Conservation (phyloP, 139 green algal species). For the Chlamydomonas schloesseri region DNA sequence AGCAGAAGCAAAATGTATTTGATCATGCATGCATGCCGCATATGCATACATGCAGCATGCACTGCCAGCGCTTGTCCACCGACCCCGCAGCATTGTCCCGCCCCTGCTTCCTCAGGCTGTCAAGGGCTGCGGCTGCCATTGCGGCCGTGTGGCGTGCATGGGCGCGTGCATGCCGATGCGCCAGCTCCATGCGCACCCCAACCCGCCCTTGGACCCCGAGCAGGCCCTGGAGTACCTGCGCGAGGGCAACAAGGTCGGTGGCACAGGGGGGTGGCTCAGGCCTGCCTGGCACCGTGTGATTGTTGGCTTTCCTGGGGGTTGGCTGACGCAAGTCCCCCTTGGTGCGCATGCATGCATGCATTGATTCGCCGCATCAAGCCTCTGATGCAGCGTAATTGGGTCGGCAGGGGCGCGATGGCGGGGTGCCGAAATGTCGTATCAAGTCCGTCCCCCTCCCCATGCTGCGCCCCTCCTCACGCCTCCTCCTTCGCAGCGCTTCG, state of each 20-base stretch:
- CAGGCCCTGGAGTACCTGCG: slow-evolving; percentile 7
- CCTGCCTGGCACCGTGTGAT: background rate
- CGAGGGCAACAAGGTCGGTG: slow-evolving; percentile 3
- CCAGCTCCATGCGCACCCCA: background rate
- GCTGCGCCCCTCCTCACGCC: background rate
- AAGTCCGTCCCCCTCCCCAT: background rate
- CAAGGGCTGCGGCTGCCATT: background rate
- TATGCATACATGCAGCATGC: background rate
- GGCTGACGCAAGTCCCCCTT: background rate
- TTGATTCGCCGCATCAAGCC: background rate
- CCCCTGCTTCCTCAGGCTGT: background rate
- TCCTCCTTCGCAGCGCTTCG: background rate
- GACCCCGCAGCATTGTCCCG: background rate
- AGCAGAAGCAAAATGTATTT: background rate
- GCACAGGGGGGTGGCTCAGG: background rate
- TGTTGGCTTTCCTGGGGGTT: background rate
- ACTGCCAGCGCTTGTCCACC: background rate
- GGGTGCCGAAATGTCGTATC: background rate
- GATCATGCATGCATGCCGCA: background rate
- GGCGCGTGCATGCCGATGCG: background rate
- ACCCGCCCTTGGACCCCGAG: background rate
- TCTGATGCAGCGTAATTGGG: background rate
- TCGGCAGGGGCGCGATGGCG: background rate
- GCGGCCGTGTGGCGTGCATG: background rate
- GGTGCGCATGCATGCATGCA: background rate